phyloP scores from a whole-genome alignment of 176 grass and related monocot species.

The Calamus simplicifolius region DNA sequence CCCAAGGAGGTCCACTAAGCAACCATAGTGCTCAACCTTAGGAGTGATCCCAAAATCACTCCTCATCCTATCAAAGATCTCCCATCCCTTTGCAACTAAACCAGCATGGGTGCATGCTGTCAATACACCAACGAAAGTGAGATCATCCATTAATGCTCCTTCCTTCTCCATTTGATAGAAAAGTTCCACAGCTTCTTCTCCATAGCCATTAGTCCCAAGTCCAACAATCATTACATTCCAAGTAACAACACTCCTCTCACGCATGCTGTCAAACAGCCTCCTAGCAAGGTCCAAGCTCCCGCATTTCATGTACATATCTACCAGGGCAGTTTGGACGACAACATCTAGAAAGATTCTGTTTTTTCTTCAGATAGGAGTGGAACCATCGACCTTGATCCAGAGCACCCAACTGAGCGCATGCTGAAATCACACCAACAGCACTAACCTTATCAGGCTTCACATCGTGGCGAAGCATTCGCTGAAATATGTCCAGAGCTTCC shows the following conservation, averaged over 20 bases:
- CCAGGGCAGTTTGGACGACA: conserved; percentile 49
- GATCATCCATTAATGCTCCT: conserved; percentile 45
- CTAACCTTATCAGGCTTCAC: conserved; percentile 38
- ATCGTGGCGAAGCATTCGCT: conserved; percentile 32
- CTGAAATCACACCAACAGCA: conserved; percentile 43
- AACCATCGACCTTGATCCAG: conserved; percentile 72
- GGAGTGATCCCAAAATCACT: conserved; percentile 38
- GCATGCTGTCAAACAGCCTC: conserved; percentile 43
- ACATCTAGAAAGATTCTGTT: conserved; percentile 35
- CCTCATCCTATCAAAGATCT: conserved; percentile 49
- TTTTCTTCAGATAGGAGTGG: conserved; percentile 57
- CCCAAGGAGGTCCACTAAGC: conserved; percentile 61
- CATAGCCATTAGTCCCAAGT: conserved; percentile 38
- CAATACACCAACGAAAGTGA: conserved; percentile 42
- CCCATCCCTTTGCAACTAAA: conserved; percentile 40
- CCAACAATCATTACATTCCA: conserved; percentile 75
- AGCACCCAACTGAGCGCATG: conserved; percentile 54
- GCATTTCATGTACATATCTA: conserved; percentile 74
- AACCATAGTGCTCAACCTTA: conserved; percentile 61
- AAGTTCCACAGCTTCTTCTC: conserved; percentile 33
- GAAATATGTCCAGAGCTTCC: conserved; percentile 48
- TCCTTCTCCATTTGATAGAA: conserved; percentile 47
- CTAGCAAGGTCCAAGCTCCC: conserved; percentile 37
- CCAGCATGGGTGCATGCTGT: conserved; percentile 53
- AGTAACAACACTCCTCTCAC: conserved; percentile 42